Percentiles rank a stretch among this genome's conserved stretches.
Evolutionary conservation across 306 rosid species (phyloP).

Genomic region (Ormosia emarginata): DNA sequence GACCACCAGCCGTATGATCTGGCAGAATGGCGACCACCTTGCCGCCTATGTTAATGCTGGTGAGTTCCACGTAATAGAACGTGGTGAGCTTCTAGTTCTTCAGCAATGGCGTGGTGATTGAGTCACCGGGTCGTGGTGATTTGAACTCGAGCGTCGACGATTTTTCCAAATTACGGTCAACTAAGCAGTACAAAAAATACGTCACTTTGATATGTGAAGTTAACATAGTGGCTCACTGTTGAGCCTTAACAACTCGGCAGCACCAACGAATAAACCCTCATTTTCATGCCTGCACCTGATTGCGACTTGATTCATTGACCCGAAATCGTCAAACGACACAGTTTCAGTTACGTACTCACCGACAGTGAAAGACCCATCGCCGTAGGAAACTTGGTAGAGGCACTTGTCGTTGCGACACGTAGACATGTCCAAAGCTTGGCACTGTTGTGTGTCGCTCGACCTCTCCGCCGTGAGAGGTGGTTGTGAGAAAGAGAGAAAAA

Average conservation of each 20-base stretch:
- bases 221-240: constrained; percentile 64
- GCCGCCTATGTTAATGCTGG: constrained; percentile 79
- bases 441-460: constrained; percentile 53
- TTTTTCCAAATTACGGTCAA: constrained; percentile 63
- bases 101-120: constrained; percentile 49
- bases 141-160: constrained; percentile 88
- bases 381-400: constrained; percentile 79
- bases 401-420: constrained; percentile 51
- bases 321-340: constrained; percentile 59
- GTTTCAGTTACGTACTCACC: constrained; percentile 72
- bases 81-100: constrained; percentile 36
- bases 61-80: constrained; percentile 58
- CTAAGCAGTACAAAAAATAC: constrained; percentile 80
- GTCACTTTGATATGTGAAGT: constrained; percentile 63
- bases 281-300: constrained; percentile 87
- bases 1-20: too few species aligned
- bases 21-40: constrained; percentile 37
- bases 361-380: constrained; percentile 82
- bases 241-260: constrained; percentile 87
- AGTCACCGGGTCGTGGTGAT: constrained; percentile 58
- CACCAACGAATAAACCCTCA: constrained; percentile 70
- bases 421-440: constrained; percentile 40
- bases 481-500: too few species aligned
- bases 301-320: constrained; percentile 43
- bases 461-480: too few species aligned